Evolutionary conservation across 352 stramenopile genomes (phyloP).

Genomic region (Pythium apleroticum): DNA sequence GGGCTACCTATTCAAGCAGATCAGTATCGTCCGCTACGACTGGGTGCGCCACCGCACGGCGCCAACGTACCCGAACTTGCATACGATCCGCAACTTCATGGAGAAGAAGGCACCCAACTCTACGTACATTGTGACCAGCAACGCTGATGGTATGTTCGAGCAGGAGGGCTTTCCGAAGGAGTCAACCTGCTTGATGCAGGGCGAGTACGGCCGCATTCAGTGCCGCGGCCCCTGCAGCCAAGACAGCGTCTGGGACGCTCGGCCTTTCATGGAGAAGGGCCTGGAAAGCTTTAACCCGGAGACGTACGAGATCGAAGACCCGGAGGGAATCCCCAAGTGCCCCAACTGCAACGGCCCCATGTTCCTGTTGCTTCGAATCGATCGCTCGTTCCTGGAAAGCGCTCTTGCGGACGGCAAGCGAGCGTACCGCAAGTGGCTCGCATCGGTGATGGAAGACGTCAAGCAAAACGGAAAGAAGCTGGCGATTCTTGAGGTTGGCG

Average conservation of each 20-base stretch:
- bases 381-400: constrained; percentile 52
- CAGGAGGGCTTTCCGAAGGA: constrained; percentile 60
- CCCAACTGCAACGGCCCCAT: constrained; percentile 48
- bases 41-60: constrained; percentile 50
- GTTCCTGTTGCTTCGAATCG: constrained; percentile 51
- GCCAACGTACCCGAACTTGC: constrained; percentile 53
- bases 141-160: constrained; percentile 75
- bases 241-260: constrained; percentile 50
- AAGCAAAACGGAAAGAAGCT: constrained; percentile 49
- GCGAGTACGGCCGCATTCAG: constrained; percentile 63
- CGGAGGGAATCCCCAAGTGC: constrained; percentile 48
- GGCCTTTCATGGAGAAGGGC: constrained; percentile 53
- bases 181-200: constrained; percentile 58
- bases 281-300: constrained; percentile 51
- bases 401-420: constrained; percentile 34
- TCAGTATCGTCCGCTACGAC: constrained; percentile 50
- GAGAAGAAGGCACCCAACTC: constrained; percentile 32
- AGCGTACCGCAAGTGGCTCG: constrained; percentile 45
- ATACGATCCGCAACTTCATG: constrained; percentile 43
- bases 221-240: constrained; percentile 42
- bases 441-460: constrained; percentile 32
- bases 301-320: constrained; percentile 58
- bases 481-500: constrained; percentile 66
- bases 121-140: constrained; percentile 68
- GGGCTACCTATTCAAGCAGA: constrained; percentile 68